Evolutionary conservation across 2,329 filamentous ascomycete species (phyloP).

Genomic region (Xylariaceae sp.): DNA sequence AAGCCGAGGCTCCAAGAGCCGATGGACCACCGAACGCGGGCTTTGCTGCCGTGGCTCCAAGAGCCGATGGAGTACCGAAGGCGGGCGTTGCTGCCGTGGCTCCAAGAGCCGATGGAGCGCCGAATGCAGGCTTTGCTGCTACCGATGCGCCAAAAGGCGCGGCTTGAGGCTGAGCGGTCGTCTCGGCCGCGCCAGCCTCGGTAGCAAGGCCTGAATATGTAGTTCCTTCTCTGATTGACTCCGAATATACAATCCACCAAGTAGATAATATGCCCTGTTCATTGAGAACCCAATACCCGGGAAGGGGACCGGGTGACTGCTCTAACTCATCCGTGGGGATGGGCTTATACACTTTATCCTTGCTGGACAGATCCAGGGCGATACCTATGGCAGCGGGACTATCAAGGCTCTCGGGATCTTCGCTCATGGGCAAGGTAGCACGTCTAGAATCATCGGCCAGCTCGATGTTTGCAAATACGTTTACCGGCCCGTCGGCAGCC

Average conservation of each 20-base stretch:
- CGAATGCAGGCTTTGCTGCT: constrained; percentile 41
- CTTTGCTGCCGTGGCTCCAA: constrained; percentile 33
- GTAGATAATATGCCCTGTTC: constrained; percentile 78
- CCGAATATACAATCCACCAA: constrained; percentile 91
- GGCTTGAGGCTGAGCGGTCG: constrained; percentile 30
- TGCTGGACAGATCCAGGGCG: constrained; percentile 76
- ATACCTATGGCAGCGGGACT: constrained; percentile 78
- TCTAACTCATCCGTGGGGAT: constrained; percentile 72
- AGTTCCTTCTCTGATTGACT: constrained; percentile 70
- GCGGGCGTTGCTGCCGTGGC: constrained; percentile 32
- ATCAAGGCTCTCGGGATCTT: constrained; percentile 61
- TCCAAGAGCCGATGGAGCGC: constrained; percentile 45
- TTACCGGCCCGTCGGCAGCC: constrained; percentile 53
- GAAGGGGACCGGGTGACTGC: constrained; percentile 73
- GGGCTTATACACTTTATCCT: constrained; percentile 71
- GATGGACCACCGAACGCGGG: constrained; percentile 47
- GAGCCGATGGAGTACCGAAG: constrained; percentile 52
- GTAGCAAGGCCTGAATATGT: constrained; percentile 66
- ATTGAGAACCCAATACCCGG: constrained; percentile 78
- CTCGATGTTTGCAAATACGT: constrained; percentile 68
- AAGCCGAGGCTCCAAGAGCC: constrained; percentile 46
- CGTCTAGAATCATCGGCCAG: constrained; percentile 68
- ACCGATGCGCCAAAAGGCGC: constrained; percentile 39
- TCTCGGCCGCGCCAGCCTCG: constrained; percentile 32
- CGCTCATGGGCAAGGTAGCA: constrained; percentile 68